These are phyloP conservation scores for Scedosporium minutisporum DNA, from an alignment of 2,329 filamentous ascomycete genomes.

Conservation along the genomic window DNA sequence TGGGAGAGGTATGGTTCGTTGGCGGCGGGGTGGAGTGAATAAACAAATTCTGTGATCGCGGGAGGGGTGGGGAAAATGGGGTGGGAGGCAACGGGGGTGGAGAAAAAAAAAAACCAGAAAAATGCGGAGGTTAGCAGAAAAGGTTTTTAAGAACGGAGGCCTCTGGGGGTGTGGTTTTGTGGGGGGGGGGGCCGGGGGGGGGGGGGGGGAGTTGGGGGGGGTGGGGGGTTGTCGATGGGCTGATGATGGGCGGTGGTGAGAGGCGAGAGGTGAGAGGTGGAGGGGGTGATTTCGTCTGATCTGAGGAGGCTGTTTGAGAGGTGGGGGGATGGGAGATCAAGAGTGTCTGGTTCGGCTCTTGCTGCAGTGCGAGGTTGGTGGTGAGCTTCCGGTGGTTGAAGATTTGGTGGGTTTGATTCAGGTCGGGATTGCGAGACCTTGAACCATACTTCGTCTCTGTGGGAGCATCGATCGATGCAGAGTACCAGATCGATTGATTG, in stretches of 20 bases:
- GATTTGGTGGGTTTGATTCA: background rate
- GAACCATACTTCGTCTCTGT: too few relatives aligned
- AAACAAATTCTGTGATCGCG: too few relatives aligned
- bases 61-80: too few relatives aligned
- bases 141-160: too few relatives aligned
- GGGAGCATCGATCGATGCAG: too few relatives aligned
- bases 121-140: background rate
- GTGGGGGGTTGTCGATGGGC: background rate
- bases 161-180: too few relatives aligned
- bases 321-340: background rate
- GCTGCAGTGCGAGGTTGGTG: background rate
- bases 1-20: too few relatives aligned
- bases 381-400: background rate
- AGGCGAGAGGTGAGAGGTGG: background rate
- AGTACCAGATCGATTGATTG: too few relatives aligned
- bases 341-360: background rate
- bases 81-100: too few relatives aligned
- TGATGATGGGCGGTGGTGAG: background rate
- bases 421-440: background rate
- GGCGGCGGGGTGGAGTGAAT: too few relatives aligned
- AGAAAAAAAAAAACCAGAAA: background rate
- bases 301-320: background rate
- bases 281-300: background rate
- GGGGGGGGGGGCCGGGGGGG: too few relatives aligned
- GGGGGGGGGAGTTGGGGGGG: too few relatives aligned